A percentile compares a stretch with the other conserved stretches of the same genome.
Evolutionary conservation across 371 early-diverging fungal species (phyloP).

Genomic region (Mucor sp.): DNA sequence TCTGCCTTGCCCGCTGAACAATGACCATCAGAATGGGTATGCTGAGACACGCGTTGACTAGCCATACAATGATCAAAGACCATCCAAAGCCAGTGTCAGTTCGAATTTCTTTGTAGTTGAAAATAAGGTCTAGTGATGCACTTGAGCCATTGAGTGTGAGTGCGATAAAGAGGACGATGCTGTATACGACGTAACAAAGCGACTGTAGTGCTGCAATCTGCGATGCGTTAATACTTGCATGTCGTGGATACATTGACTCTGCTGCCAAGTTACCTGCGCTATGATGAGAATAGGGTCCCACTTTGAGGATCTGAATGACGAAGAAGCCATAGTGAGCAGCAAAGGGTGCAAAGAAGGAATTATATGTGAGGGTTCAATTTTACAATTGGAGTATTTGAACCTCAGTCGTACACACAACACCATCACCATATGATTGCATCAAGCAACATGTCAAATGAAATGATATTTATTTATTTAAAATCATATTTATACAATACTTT

Average conservation of each 20-base stretch:
- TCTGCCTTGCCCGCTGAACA: conserved; percentile 79
- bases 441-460: too few species aligned
- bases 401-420: neutral
- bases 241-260: neutral
- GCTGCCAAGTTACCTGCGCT: conserved; percentile 36
- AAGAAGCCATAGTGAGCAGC: conserved; percentile 11
- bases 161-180: conserved; percentile 54
- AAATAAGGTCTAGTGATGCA: conserved; percentile 68
- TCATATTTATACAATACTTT: neutral
- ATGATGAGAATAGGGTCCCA: conserved; percentile 55
- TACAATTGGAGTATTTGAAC: neutral
- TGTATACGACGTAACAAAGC: conserved; percentile 62
- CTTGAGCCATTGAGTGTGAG: conserved; percentile 65
- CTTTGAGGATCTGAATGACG: conserved; percentile 47
- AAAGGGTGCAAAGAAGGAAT: neutral
- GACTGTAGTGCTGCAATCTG: conserved; percentile 67
- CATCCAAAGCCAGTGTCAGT: conserved; percentile 76
- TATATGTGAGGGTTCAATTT: neutral
- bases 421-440: too few species aligned
- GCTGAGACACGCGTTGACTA: conserved; percentile 58
- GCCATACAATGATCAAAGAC: conserved; percentile 67
- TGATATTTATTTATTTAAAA: neutral
- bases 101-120: conserved; percentile 63
- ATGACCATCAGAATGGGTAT: conserved; percentile 63
- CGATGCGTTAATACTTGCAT: neutral